These are phyloP conservation scores for Zychaea mexicana DNA, from an alignment of 371 early-diverging fungal genomes.

Conservation along the genomic window DNA sequence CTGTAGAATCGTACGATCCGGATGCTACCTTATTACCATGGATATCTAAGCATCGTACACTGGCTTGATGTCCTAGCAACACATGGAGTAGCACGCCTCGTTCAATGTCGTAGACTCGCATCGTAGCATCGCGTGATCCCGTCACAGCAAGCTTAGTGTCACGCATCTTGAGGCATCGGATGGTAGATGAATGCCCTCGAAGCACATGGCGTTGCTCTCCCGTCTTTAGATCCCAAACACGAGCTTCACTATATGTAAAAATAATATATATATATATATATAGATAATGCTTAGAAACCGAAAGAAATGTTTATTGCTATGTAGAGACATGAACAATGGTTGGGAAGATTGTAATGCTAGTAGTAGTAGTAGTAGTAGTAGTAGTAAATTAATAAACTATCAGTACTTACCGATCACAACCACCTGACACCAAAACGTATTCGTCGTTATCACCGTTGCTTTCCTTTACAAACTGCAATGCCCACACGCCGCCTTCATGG, in stretches of 20 bases:
- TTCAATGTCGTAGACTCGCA: conserved; percentile 81
- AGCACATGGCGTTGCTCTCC: conserved; percentile 76
- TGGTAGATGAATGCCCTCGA: conserved; percentile 88
- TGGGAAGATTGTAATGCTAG: no score
- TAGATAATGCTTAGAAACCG: no score
- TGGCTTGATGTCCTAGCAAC: conserved; percentile 75
- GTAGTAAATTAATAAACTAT: neutral
- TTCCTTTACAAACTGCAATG: conserved; percentile 74
- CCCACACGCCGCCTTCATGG: conserved; percentile 95
- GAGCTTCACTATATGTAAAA: conserved; percentile 73
- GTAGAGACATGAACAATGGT: no score
- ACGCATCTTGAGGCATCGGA: conserved; percentile 79
- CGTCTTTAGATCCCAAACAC: conserved; percentile 86
- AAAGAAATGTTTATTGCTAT: no score
- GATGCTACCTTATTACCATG: conserved; percentile 75
- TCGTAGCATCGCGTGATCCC: conserved; percentile 87
- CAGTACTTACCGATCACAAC: conserved; percentile 74
- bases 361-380: no score
- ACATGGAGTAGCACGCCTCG: conserved; percentile 60
- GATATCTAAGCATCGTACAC: conserved; percentile 82
- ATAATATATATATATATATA: no score
- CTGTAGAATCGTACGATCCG: conserved; percentile 89
- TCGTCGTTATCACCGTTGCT: conserved; percentile 45
- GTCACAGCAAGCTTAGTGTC: conserved; percentile 71
- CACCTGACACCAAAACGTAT: conserved; percentile 72